Base-by-base conservation (phyloP, 2,329 filamentous ascomycete species). In the Neofusicoccum kwambonambiense region DNA sequence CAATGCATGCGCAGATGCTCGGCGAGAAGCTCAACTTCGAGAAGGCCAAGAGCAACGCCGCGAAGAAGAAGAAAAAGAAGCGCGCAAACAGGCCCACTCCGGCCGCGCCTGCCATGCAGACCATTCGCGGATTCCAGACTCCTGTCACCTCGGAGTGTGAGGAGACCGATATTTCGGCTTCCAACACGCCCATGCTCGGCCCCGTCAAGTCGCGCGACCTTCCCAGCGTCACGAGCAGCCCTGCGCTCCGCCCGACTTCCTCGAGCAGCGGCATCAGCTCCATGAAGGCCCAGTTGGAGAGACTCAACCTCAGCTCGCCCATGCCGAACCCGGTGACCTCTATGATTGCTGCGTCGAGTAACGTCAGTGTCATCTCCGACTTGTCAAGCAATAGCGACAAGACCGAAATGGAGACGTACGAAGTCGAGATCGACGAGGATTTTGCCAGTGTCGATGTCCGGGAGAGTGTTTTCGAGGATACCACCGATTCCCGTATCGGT, bases 371-470 rank as follows among this genome's bases (percentile, higher is more conserved):
- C 64, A 80, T 79, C 62, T 64, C 60, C 4, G 57, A 61, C 11
- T 34, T 62, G 11, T 69, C 82, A 83, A 89, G 86, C 70, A 88
- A 90, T 69, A 87, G 87, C 69, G 88, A 89, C 68, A 82, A 83
- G 45, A 93, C 90, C 1, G 90, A 94, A 71, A 85, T 86, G 74
- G 90, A 91, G 60, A 91, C 89, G 74, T 97, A 97, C 74, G 91
- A 97, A 78, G 88, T 97, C 68, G 87, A 87, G 61, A 83, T 97
- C 42, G 90, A 95, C 70, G 80, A 92, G 67, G 93, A 97, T 75
- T 97, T 96, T 71, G 84, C 92, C 66, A 95, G 91, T 75, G 76
- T 81, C 11, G 86, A 87, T 67, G 79, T 79, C 5, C 50, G 72
- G 84, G 39, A 57, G 31, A 44, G 42, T 52, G 41, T 39, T 3